Percentiles rank a stretch among this genome's conserved stretches.
Evolutionary conservation across 2,329 filamentous ascomycete genomes (phyloP).

Genomic region (Pseudonectria buxi): DNA sequence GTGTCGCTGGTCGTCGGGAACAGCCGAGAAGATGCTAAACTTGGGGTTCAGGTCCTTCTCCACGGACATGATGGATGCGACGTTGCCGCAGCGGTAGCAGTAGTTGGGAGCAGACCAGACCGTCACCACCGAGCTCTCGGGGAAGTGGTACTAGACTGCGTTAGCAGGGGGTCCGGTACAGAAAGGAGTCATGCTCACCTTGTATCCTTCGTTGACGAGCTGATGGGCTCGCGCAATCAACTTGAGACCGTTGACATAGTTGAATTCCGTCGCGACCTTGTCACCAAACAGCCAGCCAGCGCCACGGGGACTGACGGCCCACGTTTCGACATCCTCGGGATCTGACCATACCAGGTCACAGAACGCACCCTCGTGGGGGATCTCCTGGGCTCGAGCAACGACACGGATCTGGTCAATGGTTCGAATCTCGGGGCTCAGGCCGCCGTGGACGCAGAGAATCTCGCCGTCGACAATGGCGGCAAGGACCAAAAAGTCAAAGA

Average conservation of each 20-base stretch:
- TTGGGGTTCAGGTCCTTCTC: slow-evolving; percentile 78
- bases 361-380: slow-evolving; percentile 97
- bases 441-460: slow-evolving; percentile 96
- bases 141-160: slow-evolving; percentile 70
- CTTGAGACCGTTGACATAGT: slow-evolving; percentile 92
- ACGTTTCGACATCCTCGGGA: slow-evolving; percentile 94
- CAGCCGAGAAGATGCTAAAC: slow-evolving; percentile 87
- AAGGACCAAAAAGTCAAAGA: slow-evolving; percentile 95
- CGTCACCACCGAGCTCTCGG: slow-evolving; percentile 90
- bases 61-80: slow-evolving; percentile 94
- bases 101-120: slow-evolving; percentile 98
- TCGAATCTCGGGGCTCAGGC: slow-evolving; percentile 81
- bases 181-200: slow-evolving; percentile 47
- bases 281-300: slow-evolving; percentile 98
- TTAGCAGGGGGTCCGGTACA: slow-evolving; percentile 19
- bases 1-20: slow-evolving; percentile 78
- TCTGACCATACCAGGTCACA: slow-evolving; percentile 98
- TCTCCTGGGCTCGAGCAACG: slow-evolving; percentile 94
- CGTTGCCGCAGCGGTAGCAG: slow-evolving; percentile 91
- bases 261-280: slow-evolving; percentile 95
- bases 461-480: slow-evolving; percentile 97
- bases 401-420: slow-evolving; percentile 99
- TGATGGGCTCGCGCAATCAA: slow-evolving; percentile 97
- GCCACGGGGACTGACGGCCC: slow-evolving; percentile 86
- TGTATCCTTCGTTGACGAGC: slow-evolving; percentile 96